Evolutionary conservation across 164 flowering plant species (phyloP).

Genomic region (Litsea cubeba): DNA sequence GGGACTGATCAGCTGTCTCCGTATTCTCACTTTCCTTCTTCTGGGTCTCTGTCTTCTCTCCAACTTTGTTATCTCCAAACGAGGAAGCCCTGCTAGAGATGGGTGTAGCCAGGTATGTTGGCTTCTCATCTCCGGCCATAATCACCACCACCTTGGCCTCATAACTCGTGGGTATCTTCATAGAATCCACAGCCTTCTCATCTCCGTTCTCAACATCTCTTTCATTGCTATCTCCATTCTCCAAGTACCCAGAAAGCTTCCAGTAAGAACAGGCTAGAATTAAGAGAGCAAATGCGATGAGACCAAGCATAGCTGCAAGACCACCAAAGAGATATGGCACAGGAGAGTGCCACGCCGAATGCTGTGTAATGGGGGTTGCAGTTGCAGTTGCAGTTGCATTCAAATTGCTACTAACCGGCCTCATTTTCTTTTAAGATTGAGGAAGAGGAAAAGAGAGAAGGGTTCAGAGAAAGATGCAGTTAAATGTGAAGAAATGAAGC

Average conservation of each 20-base stretch:
- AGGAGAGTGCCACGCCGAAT: slow-evolving; percentile 83
- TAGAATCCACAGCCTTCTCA: slow-evolving; percentile 20
- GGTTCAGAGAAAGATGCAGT: neutral
- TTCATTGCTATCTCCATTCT: slow-evolving; percentile 24
- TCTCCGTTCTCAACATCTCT: slow-evolving; percentile 42
- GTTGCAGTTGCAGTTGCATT: slow-evolving; percentile 12
- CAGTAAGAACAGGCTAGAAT: slow-evolving; percentile 82
- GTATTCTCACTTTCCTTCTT: slow-evolving; percentile 11
- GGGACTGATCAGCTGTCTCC: neutral
- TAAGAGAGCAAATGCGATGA: slow-evolving; percentile 76
- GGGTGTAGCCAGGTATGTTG: slow-evolving; percentile 68
- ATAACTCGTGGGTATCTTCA: slow-evolving; percentile 23
- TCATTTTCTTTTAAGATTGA: slow-evolving; percentile 19
- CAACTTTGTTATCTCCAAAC: slow-evolving; percentile 25
- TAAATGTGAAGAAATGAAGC: no score
- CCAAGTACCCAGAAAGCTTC: slow-evolving; percentile 62
- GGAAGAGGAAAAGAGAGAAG: slow-evolving; percentile 2
- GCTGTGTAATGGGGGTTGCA: slow-evolving; percentile 6
- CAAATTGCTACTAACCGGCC: slow-evolving; percentile 14
- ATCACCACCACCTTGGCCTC: slow-evolving; percentile 66
- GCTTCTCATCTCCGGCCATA: slow-evolving; percentile 66
- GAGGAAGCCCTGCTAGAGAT: slow-evolving; percentile 38
- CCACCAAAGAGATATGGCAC: slow-evolving; percentile 91
- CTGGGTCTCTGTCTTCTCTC: slow-evolving; percentile 8
- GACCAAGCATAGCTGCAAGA: slow-evolving; percentile 77